phyloP scores from a whole-genome alignment of 495 filamentous ascomycete genomes.

The Evernia prunastri region DNA sequence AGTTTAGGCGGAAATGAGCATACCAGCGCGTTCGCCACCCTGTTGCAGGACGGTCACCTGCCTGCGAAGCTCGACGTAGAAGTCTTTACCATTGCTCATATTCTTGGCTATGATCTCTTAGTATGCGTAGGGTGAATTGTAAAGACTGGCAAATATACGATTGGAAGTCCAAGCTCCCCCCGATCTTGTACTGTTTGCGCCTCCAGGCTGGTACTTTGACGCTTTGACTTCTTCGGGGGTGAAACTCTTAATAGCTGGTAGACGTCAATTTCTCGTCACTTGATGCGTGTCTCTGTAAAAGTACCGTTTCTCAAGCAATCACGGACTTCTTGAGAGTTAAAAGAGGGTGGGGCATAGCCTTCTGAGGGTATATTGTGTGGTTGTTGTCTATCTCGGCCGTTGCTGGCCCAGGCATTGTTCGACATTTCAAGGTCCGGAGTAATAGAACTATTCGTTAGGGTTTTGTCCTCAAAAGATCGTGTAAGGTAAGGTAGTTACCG shows the following conservation, averaged over 20 bases:
- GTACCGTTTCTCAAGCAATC: slow-evolving; percentile 31
- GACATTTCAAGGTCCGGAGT: slow-evolving; percentile 7
- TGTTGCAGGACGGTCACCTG: slow-evolving; percentile 42
- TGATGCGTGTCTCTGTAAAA: background rate
- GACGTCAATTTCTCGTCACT: background rate
- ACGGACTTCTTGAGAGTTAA: slow-evolving; percentile 44
- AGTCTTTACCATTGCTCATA: slow-evolving; percentile 51
- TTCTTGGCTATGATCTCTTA: slow-evolving; percentile 37
- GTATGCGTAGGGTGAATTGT: background rate
- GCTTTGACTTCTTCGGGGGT: slow-evolving; percentile 1
- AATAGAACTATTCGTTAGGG: background rate
- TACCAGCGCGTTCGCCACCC: slow-evolving; percentile 38
- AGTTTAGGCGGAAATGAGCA: background rate
- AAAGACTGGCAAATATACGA: slow-evolving; percentile 32
- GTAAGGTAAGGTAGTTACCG: background rate
- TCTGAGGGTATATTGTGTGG: background rate
- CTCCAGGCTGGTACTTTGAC: background rate
- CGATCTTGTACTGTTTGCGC: slow-evolving; percentile 32
- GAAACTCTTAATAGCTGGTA: slow-evolving; percentile 3
- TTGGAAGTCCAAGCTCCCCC: slow-evolving; percentile 46
- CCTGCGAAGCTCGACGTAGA: slow-evolving; percentile 49
- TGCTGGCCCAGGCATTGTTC: slow-evolving; percentile 22
- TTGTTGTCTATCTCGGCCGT: slow-evolving; percentile 17
- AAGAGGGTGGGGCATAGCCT: slow-evolving; percentile 20
- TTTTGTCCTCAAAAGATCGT: background rate